phyloP scores from a whole-genome alignment of 805 yeast genomes.

The Alloascoidea africana region DNA sequence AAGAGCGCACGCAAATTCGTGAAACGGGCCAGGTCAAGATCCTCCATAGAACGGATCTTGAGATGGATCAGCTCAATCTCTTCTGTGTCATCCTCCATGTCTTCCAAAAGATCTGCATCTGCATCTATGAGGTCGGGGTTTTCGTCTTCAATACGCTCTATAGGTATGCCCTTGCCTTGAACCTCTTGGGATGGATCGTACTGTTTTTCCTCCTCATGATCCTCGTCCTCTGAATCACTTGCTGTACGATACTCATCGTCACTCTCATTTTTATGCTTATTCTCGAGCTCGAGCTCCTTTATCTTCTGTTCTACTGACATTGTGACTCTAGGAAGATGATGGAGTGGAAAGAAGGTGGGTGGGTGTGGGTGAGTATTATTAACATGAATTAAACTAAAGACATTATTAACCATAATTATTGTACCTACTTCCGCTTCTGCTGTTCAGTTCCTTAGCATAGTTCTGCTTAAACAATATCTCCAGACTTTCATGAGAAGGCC shows the following conservation, averaged over 20 bases:
- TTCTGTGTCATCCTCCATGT: constrained; percentile 35
- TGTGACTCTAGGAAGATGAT: no score
- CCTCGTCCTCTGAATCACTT: constrained; percentile 2
- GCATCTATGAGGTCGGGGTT: constrained; percentile 42
- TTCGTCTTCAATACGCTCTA: constrained; percentile 10
- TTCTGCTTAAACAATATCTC: constrained; percentile 49
- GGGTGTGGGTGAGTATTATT: no score
- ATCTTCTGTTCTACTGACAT: no score
- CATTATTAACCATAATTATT: no score
- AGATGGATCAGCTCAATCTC: constrained; percentile 54
- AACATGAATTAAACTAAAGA: no score
- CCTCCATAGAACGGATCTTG: constrained; percentile 50
- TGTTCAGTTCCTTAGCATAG: constrained; percentile 50
- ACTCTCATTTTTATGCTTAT: no score
- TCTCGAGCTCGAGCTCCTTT: no score
- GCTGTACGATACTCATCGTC: constrained; percentile 3
- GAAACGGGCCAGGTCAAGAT: constrained; percentile 43
- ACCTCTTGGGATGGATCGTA: constrained; percentile 3
- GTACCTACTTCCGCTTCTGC: no score
- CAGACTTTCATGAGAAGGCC: constrained; percentile 51
- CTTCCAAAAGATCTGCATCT: constrained; percentile 31
- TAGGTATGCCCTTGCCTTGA: constrained; percentile 7
- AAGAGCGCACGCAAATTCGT: constrained; percentile 42
- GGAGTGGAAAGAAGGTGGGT: no score
- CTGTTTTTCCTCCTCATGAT: not conserved